phyloP scores from a whole-genome alignment of 2,329 filamentous ascomycete genomes.

The Sporothrix euskadiensis region DNA sequence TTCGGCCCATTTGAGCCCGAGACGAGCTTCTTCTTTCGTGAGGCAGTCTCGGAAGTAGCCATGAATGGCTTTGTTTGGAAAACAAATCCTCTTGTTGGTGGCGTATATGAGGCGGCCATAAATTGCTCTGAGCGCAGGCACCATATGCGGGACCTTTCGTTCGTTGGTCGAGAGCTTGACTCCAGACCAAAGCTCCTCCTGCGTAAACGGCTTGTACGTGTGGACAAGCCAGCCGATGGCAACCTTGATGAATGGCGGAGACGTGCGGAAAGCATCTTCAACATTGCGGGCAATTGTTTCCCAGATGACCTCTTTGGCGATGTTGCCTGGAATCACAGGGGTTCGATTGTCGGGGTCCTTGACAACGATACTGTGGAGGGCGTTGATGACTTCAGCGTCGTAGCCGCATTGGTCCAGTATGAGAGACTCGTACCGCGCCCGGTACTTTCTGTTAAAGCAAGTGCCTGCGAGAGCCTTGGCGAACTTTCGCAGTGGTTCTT shows the following conservation, averaged over 20 bases:
- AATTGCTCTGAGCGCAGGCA: background rate
- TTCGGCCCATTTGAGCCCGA: background rate
- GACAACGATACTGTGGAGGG: background rate
- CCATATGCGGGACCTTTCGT: background rate
- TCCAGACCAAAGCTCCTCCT: conserved; percentile 2
- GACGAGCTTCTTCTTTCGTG: background rate
- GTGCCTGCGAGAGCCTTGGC: background rate
- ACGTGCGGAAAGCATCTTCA: background rate
- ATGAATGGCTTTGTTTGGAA: background rate
- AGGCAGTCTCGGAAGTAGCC: background rate
- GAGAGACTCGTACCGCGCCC: background rate
- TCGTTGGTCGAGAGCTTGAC: background rate
- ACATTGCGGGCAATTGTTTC: background rate
- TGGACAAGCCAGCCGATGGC: conserved; percentile 9
- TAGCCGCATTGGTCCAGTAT: conserved; percentile 13
- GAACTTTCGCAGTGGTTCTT: background rate
- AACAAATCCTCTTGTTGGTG: conserved; percentile 5
- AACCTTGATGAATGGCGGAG: background rate
- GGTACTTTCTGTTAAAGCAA: background rate
- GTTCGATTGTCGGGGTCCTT: background rate
- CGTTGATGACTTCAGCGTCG: background rate
- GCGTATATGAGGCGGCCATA: background rate
- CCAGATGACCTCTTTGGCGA: background rate
- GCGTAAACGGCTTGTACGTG: background rate
- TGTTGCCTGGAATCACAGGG: background rate